Evolutionary conservation across 1,139 yeast genomes (phyloP), one percentile per base, ranked within the genome.

Genomic region (Candida sp.): DNA sequence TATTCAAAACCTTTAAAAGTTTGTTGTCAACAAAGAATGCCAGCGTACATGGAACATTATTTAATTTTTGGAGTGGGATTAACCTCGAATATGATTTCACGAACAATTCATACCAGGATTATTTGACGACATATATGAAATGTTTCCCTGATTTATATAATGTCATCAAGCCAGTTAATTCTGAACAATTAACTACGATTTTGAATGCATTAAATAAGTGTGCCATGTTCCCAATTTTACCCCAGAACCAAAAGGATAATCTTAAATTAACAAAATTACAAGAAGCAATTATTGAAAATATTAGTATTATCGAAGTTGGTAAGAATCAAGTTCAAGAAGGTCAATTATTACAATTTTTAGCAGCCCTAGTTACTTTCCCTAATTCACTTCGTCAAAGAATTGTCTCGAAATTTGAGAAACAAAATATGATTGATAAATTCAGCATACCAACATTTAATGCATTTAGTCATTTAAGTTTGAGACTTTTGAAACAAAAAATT

Each of bases 381-480:
- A 82, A 79, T 56, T 81, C 80, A 4, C 76, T 82, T 0, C 66
- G 85, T 46, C 70, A 69, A 19, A 64, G 83, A 46, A 84, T 84
- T 40, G 72, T 55, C 50, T 69, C 55, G 45, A 67, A 60, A 52
- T 57, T 61, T 40, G 58, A 50, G 22, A 57, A 61, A 38, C 61
- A 62, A 37, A 54, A 56, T 38, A 47, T 61, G 12, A 50, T 58
- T 32, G 55, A 60, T 22, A 66, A 60, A 41, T 61, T 68, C 8
- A 80, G 79, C 46, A 68, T 79, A 25, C 93, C 96, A 1, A 76
- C 89, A 0, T 89, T 84, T 56, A 73, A 82, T 33, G 81, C 89
- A 0, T 64, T 85, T 3, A 78, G 93, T 50, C 73, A 73, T 43
- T 56, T 63, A 25, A 72, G 87, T 1, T 65, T 82, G 43, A 63